Evolutionary conservation across 2,329 filamentous ascomycete species (phyloP).

Genomic region (Huntiella decipiens): DNA sequence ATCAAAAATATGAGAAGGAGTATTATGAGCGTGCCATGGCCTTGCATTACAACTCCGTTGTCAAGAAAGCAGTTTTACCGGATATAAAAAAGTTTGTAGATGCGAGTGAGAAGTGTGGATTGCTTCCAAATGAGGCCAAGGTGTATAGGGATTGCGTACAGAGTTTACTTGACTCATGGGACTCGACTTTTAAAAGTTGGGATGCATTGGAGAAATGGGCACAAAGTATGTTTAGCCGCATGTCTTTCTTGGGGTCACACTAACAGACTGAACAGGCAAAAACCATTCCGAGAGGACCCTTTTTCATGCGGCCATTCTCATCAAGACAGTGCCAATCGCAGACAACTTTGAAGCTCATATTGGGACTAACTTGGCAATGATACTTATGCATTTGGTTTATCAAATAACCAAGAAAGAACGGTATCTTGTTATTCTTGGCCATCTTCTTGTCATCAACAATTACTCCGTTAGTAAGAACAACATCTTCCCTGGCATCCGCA

Average conservation of each 20-base stretch:
- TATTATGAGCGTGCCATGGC: too few species aligned
- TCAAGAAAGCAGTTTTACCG: background rate
- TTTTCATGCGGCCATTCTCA: background rate
- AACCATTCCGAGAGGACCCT: background rate
- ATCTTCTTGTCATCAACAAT: background rate
- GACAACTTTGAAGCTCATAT: too few species aligned
- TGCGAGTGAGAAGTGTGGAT: background rate
- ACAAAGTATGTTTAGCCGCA: background rate
- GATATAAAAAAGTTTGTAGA: constrained; percentile 5
- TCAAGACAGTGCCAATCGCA: background rate
- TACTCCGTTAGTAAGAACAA: background rate
- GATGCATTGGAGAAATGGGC: constrained; percentile 3
- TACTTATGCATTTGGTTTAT: background rate
- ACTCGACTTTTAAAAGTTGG: constrained; percentile 5
- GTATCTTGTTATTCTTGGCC: background rate
- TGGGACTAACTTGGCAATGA: background rate
- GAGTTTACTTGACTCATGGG: constrained; percentile 2
- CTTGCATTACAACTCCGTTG: too few species aligned
- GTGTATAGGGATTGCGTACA: constrained; percentile 4
- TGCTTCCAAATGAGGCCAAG: constrained; percentile 4
- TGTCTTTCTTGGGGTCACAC: background rate
- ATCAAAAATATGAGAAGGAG: too few species aligned
- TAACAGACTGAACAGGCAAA: background rate
- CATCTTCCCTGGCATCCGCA: background rate
- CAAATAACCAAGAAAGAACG: background rate